Percentiles rank a stretch among this genome's conserved stretches.
These are phyloP conservation scores for Tolypocladium tropicale DNA, from an alignment of 2,329 filamentous ascomycete species.

Conservation along the genomic window DNA sequence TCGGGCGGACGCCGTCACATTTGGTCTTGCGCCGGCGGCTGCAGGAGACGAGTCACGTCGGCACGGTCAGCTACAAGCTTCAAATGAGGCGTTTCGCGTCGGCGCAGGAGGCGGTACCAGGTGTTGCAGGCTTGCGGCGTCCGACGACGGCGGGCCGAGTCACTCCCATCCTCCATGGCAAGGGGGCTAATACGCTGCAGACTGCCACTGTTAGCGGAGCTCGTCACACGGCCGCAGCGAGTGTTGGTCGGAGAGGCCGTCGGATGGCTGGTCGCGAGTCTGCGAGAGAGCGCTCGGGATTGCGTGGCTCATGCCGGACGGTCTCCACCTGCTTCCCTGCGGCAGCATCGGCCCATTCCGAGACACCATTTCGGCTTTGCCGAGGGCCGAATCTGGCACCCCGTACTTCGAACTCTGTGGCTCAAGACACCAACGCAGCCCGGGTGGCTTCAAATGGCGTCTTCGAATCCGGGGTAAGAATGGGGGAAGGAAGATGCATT, in stretches of 20 bases:
- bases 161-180: not conserved
- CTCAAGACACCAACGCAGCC: too few species aligned
- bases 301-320: not conserved
- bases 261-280: not conserved
- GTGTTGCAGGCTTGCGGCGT: conserved; percentile 2
- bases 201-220: not conserved
- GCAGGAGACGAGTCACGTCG: not conserved
- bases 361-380: not conserved
- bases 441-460: too few species aligned
- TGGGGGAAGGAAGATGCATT: not conserved
- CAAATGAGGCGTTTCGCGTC: not conserved
- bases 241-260: not conserved
- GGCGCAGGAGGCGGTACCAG: not conserved
- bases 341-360: not conserved
- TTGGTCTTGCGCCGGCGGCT: conserved; percentile 6
- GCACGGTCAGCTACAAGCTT: not conserved
- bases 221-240: not conserved
- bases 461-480: not conserved
- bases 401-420: too few species aligned
- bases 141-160: not conserved
- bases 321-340: not conserved
- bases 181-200: too few species aligned
- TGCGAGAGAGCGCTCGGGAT: not conserved
- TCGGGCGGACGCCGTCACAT: conserved; percentile 2
- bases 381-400: not conserved